phyloP scores from a whole-genome alignment of 805 yeast genomes.

The Maudiozyma serrabonitensis region DNA sequence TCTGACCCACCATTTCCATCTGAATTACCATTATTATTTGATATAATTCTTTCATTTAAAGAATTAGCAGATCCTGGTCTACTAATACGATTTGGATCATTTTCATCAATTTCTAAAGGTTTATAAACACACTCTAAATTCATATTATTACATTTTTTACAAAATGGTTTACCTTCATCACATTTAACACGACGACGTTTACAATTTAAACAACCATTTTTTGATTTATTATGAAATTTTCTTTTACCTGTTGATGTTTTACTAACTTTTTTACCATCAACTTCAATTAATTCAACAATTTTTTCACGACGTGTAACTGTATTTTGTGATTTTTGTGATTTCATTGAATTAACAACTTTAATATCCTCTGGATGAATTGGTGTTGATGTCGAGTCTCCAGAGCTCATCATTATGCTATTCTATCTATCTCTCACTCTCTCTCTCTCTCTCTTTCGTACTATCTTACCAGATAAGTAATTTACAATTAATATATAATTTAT shows the following conservation, averaged over 20 bases:
- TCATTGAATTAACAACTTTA: no score
- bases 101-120: neutral
- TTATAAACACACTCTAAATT: slow-evolving; percentile 65
- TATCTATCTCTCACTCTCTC: no score
- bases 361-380: no score
- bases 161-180: slow-evolving; percentile 74
- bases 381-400: no score
- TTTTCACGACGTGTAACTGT: slow-evolving; percentile 7
- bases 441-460: no score
- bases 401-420: no score
- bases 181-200: slow-evolving; percentile 85
- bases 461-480: no score
- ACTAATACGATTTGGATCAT: neutral
- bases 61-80: neutral
- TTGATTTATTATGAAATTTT: slow-evolving; percentile 80
- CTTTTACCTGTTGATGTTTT: slow-evolving; percentile 57
- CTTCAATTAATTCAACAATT: slow-evolving; percentile 25
- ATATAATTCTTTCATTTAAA: neutral
- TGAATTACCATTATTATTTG: neutral
- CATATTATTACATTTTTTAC: slow-evolving; percentile 72
- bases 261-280: slow-evolving; percentile 31
- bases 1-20: no score
- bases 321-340: neutral
- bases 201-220: slow-evolving; percentile 84
- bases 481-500: no score